A percentile compares a stretch with the other conserved stretches of the same genome.
Evolutionary conservation across 2,329 filamentous ascomycete genomes (phyloP).

Genomic region (Cordyceps cateniannulata): DNA sequence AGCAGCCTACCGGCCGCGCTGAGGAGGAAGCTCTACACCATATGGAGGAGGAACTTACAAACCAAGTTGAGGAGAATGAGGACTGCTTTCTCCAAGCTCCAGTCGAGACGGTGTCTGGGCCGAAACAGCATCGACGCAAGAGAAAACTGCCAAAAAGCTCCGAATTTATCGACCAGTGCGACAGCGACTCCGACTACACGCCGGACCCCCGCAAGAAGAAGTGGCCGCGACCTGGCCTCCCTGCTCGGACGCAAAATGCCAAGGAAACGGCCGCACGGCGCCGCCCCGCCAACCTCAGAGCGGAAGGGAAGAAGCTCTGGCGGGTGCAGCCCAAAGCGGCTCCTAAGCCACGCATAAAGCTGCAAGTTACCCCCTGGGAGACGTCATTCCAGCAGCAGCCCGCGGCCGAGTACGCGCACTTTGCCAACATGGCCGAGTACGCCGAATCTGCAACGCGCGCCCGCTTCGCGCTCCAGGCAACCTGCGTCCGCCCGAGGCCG

Average conservation of each 20-base stretch:
- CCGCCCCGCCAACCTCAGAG: neutral
- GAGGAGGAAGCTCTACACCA: too few species aligned
- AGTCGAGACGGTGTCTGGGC: neutral
- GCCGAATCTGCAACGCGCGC: neutral
- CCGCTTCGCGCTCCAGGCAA: neutral
- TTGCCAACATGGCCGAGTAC: neutral
- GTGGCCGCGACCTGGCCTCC: neutral
- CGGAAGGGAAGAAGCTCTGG: neutral
- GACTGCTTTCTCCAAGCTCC: neutral
- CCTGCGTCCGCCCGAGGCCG: neutral
- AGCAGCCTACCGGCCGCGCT: too few species aligned
- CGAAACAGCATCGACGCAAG: neutral
- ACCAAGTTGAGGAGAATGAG: too few species aligned
- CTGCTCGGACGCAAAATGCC: too few species aligned
- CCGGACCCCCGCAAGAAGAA: neutral
- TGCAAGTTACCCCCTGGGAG: neutral
- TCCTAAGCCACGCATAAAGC: neutral
- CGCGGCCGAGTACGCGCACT: neutral
- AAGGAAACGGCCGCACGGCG: too few species aligned
- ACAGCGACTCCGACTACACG: neutral
- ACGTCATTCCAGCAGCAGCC: neutral
- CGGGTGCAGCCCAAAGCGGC: neutral
- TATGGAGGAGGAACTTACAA: too few species aligned
- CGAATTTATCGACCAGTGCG: neutral
- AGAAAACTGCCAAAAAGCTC: neutral